Percentiles rank a stretch among this genome's conserved stretches.
These are phyloP conservation scores for Lasiodiplodia sp. DNA, from an alignment of 2,329 filamentous ascomycete genomes.

Conservation along the genomic window DNA sequence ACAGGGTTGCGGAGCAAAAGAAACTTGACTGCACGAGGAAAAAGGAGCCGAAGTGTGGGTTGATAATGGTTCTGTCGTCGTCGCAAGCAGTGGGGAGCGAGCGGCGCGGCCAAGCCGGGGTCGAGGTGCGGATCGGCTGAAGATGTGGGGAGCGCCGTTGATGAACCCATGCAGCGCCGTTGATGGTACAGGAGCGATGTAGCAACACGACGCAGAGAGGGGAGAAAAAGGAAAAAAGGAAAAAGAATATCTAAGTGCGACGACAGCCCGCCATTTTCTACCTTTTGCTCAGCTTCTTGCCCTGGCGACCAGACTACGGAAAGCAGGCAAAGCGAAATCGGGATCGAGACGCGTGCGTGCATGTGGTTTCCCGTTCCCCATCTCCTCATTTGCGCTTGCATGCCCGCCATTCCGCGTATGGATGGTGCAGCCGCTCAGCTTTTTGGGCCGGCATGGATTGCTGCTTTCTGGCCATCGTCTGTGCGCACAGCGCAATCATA, in stretches of 20 bases:
- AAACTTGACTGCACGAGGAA: not conserved
- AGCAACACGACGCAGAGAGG: too few relatives aligned
- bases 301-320: not conserved
- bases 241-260: not conserved
- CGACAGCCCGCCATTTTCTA: not conserved
- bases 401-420: not conserved
- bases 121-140: not conserved
- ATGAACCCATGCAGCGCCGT: not conserved
- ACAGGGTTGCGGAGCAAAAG: not conserved
- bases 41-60: not conserved
- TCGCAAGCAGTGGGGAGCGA: not conserved
- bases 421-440: not conserved
- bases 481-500: slow-evolving; percentile 1
- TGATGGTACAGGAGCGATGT: not conserved
- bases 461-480: not conserved
- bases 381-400: slow-evolving; percentile 12
- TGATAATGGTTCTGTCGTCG: not conserved
- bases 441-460: not conserved
- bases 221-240: not conserved
- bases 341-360: not conserved
- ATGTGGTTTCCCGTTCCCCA: not conserved
- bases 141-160: not conserved
- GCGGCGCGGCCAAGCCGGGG: not conserved
- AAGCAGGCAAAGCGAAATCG: not conserved
- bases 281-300: not conserved